Evolutionary conservation across 176 grass and related monocot species (phyloP), one percentile per base, ranked within the genome.

Genomic region (Aegilops sharonensis): DNA sequence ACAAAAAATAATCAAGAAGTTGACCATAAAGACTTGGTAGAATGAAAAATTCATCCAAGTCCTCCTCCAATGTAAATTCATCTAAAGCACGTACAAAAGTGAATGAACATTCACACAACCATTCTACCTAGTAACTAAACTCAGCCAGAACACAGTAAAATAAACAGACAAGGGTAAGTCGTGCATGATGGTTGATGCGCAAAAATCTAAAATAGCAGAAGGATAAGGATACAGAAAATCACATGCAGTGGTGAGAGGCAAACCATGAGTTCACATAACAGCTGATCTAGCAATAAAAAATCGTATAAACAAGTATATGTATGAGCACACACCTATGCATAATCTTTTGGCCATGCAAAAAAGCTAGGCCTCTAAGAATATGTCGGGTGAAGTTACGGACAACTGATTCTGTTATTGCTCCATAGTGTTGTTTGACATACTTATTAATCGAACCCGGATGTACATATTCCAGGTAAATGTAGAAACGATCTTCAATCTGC

Each of bases 371-470:
- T 52, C 77, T 94, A 59, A 99, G 92, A 77, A 99, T 99, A 97
- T 99, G 97, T n/a, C 94, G 92, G 45, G 97, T 99, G 83, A 99
- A 99, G 90, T 81, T 96, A 69, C 97, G 92, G 75, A 97, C 78
- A 11, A 99, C 87, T 78, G 97, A 99, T 86, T 99, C 97, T 72
- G 94, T 94, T 81, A 97, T 91, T 87, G 90, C 92, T 89, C 94
- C 97, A 91, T 72, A 93, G 89, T 94, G 92, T 59, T 94, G 92
- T 47, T 88, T 87, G 27, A 97, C 97, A 93, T 94, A 99, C 75
- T 97, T 99, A 85, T 95, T 94, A 36, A 99, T 96, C 12, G 97
- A 96, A 85, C 97, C 97, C 62, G 97, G 97, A 89, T 99, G 97
- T 62, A 99, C 94, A 64, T 99, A 99, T 62, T 99, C 97, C 62